A percentile compares a stretch with the other conserved stretches of the same genome.
Conservation (phyloP, 148 eudicot species). For the Mesembryanthemum crystallinum region DNA sequence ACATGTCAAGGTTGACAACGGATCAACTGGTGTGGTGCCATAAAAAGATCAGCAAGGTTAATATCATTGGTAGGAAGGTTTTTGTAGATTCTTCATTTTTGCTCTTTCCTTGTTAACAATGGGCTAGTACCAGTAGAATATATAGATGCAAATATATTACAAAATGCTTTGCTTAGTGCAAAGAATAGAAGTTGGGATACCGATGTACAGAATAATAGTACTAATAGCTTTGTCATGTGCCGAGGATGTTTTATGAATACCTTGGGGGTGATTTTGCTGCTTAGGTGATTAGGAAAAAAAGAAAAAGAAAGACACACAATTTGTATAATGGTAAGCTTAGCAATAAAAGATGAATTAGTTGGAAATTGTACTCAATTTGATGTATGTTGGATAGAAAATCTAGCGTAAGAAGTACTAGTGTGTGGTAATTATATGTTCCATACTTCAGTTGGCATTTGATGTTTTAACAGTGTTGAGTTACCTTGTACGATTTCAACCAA, state of each 20-base stretch:
- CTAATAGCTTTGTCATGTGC: conserved; percentile 17
- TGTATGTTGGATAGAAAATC: too few relatives aligned
- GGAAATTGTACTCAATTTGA: too few relatives aligned
- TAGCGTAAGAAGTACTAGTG: too few relatives aligned
- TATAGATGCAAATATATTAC: neutral
- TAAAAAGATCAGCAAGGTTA: conserved; percentile 55
- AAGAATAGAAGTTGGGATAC: conserved; percentile 13
- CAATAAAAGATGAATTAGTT: neutral
- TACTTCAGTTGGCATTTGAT: too few relatives aligned
- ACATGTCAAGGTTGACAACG: conserved; percentile 48
- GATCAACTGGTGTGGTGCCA: conserved; percentile 82
- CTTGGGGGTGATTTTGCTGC: conserved; percentile 19
- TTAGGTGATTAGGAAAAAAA: neutral
- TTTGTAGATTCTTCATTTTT: conserved; percentile 62
- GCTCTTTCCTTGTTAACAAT: conserved; percentile 60
- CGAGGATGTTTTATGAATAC: conserved; percentile 25
- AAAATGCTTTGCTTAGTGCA: conserved; percentile 10
- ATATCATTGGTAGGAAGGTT: conserved; percentile 46
- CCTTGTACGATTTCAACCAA: too few relatives aligned
- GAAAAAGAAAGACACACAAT: neutral
- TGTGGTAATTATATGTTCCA: too few relatives aligned
- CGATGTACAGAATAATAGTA: conserved; percentile 27
- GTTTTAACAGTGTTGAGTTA: too few relatives aligned
- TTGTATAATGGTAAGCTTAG: neutral
- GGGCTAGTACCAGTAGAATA: neutral